Conservation (phyloP, 2,329 filamentous ascomycete genomes). For the Cordyceps farinosa region DNA sequence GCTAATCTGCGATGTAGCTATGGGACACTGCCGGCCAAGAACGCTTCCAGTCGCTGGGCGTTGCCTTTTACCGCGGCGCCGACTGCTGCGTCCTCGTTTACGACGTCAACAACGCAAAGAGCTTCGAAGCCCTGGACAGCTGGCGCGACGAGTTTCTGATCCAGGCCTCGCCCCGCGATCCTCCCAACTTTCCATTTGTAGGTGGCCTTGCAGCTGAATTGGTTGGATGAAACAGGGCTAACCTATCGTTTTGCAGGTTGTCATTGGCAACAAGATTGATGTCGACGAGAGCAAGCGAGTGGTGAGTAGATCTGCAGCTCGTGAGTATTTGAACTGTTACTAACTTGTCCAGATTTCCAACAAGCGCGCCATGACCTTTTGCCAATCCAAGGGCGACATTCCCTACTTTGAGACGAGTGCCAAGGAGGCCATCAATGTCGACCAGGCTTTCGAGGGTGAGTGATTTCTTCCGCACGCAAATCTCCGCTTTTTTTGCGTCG, state of each 20-base stretch:
- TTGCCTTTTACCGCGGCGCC: constrained; percentile 95
- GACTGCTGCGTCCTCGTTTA: constrained; percentile 98
- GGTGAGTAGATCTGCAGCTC: constrained; percentile 43
- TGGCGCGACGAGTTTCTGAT: constrained; percentile 99
- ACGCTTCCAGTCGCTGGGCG: constrained; percentile 92
- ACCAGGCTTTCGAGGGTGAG: constrained; percentile 68
- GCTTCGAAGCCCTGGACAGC: constrained; percentile 95
- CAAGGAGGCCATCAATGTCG: constrained; percentile 97
- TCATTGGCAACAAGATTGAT: constrained; percentile 98
- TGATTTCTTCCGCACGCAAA: not conserved
- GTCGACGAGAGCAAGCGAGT: constrained; percentile 96
- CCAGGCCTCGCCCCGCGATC: constrained; percentile 92
- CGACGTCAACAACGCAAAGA: constrained; percentile 99
- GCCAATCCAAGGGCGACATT: constrained; percentile 94
- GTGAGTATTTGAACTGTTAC: not conserved
- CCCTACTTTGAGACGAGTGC: constrained; percentile 99
- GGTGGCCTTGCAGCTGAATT: constrained; percentile 34
- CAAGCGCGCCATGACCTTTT: constrained; percentile 95
- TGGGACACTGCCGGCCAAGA: constrained; percentile 99
- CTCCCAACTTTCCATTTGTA: constrained; percentile 97
- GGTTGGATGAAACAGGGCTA: not conserved
- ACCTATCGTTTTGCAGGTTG: constrained; percentile 57
- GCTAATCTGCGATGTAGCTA: constrained; percentile 52
- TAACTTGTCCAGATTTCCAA: constrained; percentile 68
- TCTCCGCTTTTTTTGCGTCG: too few species aligned